Evolutionary conservation across 208 protist species (phyloP).

Genomic region (Crithidia acanthocephali): DNA sequence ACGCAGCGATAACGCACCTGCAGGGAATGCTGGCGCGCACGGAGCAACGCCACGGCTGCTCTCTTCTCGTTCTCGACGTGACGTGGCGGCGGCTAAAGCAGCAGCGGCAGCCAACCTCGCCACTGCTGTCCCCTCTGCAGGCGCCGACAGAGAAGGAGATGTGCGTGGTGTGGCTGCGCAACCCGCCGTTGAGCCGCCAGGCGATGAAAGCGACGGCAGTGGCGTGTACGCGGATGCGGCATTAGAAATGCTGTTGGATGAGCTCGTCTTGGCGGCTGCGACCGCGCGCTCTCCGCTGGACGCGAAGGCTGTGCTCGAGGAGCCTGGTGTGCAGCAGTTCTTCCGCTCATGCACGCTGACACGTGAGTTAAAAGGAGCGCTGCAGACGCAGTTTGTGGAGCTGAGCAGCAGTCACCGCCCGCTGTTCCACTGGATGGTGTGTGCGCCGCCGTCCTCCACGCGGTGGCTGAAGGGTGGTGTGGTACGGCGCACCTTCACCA

Average conservation of each 20-base stretch:
- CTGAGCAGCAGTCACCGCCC: neutral
- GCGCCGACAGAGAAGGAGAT: neutral
- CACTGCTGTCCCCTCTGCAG: neutral
- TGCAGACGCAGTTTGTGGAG: neutral
- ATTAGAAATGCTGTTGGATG: conserved; percentile 40
- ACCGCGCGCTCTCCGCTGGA: neutral
- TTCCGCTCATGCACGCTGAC: conserved; percentile 22
- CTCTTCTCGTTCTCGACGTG: neutral
- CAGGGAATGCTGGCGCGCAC: neutral
- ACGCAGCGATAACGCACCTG: neutral
- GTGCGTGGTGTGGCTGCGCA: conserved; percentile 31
- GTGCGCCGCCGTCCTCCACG: neutral
- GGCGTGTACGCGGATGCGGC: conserved; percentile 35
- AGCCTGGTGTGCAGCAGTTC: conserved; percentile 26
- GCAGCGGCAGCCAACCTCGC: neutral
- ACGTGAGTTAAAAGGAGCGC: neutral
- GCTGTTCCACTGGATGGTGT: conserved; percentile 32
- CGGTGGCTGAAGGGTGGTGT: neutral
- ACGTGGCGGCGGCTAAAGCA: neutral
- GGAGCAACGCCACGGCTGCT: conserved; percentile 1
- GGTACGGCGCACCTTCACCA: neutral
- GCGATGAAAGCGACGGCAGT: neutral
- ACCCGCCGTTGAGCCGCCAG: neutral
- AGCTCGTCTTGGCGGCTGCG: conserved; percentile 35
- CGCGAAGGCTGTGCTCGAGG: conserved; percentile 16